These are phyloP conservation scores for Dimocarpus longan DNA, from an alignment of 345 rosid genomes.

Conservation along the genomic window DNA sequence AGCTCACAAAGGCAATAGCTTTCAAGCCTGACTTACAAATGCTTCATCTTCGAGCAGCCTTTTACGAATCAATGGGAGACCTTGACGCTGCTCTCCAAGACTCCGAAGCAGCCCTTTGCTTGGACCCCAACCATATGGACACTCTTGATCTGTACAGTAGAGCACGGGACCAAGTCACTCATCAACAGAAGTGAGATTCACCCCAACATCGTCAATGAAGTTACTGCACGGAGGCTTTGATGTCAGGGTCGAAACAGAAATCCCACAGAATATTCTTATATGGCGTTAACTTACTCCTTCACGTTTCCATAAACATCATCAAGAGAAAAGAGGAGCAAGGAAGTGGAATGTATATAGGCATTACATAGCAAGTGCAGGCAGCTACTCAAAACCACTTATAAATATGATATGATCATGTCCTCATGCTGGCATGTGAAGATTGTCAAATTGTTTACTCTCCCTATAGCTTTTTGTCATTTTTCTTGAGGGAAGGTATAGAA, in stretches of 20 bases:
- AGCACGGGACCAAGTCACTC: constrained; percentile 46
- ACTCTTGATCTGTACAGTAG: constrained; percentile 73
- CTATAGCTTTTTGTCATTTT: constrained; percentile 10
- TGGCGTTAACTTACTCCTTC: neutral
- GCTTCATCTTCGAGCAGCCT: constrained; percentile 96
- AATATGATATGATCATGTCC: constrained; percentile 3
- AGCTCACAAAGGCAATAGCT: constrained; percentile 82
- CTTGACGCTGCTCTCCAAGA: constrained; percentile 60
- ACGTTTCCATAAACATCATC: neutral
- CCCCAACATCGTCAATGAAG: neutral
- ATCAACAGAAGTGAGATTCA: constrained; percentile 38
- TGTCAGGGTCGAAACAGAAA: neutral
- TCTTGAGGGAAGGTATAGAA: constrained; percentile 3
- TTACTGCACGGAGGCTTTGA: neutral
- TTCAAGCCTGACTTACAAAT: constrained; percentile 89
- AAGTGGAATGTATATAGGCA: constrained; percentile 5
- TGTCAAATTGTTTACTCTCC: neutral
- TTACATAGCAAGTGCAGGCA: neutral
- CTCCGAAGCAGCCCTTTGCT: constrained; percentile 91
- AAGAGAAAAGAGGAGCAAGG: constrained; percentile 8
- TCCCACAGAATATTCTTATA: constrained; percentile 22
- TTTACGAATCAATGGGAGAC: constrained; percentile 79
- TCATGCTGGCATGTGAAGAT: neutral
- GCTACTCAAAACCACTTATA: neutral
- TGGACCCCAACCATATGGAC: constrained; percentile 78